Percentiles rank a stretch among this genome's conserved stretches.
These are phyloP conservation scores for Neonectria coccinea DNA, from an alignment of 2,329 filamentous ascomycete genomes.

Conservation along the genomic window DNA sequence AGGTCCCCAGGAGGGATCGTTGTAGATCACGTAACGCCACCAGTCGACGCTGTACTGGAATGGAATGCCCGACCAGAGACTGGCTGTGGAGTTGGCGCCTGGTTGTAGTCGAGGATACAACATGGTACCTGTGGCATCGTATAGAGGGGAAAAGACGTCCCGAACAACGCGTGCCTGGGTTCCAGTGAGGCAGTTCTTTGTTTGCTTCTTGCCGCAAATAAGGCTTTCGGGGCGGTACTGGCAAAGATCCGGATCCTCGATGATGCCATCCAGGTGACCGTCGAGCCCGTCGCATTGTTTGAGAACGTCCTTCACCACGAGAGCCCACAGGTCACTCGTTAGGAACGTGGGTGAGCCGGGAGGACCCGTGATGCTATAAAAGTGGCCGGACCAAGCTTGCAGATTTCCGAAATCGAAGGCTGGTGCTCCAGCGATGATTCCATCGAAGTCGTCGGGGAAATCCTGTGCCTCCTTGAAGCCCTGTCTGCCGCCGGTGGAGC, in stretches of 20 bases:
- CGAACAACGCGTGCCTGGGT: constrained; percentile 21
- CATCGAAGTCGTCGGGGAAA: constrained; percentile 68
- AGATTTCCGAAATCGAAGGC: constrained; percentile 60
- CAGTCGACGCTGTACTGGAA: constrained; percentile 16
- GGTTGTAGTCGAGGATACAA: constrained; percentile 22
- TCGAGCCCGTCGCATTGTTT: constrained; percentile 63
- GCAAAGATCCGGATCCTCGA: constrained; percentile 60
- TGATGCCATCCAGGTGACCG: constrained; percentile 61
- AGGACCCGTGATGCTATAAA: constrained; percentile 5
- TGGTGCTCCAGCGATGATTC: constrained; percentile 59
- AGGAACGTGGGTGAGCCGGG: constrained; percentile 26
- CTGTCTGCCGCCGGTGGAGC: constrained; percentile 70
- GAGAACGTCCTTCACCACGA: constrained; percentile 57
- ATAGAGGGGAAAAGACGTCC: constrained; percentile 8
- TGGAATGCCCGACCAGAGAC: constrained; percentile 50
- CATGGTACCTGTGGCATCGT: constrained; percentile 51
- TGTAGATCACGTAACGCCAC: constrained; percentile 29
- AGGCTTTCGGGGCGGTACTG: constrained; percentile 55
- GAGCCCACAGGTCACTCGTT: constrained; percentile 51
- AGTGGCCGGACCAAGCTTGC: constrained; percentile 48
- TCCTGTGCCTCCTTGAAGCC: constrained; percentile 64
- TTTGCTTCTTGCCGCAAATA: constrained; percentile 58
- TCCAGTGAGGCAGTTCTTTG: constrained; percentile 16
- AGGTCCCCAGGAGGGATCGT: constrained; percentile 24
- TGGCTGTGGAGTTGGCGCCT: constrained; percentile 54